Evolutionary conservation across 2,329 filamentous ascomycete species (phyloP).

Genomic region (Penicillium sp.): DNA sequence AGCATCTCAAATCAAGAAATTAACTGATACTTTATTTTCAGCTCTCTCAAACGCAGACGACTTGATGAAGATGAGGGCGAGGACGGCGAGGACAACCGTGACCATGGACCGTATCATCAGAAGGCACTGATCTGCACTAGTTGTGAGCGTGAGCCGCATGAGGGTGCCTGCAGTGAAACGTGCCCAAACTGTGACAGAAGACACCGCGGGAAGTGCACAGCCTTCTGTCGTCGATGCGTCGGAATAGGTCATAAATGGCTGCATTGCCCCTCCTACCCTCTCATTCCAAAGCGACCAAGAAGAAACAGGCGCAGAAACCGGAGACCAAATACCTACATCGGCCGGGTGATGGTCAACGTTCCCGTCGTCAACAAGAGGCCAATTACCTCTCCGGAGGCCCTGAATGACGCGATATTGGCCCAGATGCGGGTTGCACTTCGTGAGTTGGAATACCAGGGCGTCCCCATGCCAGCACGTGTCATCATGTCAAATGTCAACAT

Average conservation of each 20-base stretch:
- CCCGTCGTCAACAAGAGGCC: background rate
- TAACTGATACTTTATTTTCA: no score
- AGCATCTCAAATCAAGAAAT: no score
- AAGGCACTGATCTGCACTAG: no score
- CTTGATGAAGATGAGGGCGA: no score
- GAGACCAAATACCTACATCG: background rate
- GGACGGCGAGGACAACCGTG: no score
- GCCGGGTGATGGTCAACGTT: background rate
- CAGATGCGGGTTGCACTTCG: background rate
- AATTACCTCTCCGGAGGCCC: background rate
- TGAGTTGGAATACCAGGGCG: background rate
- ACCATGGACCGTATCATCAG: no score
- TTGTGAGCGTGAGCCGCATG: background rate
- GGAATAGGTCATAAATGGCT: background rate
- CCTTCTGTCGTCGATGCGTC: background rate
- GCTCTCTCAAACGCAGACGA: no score
- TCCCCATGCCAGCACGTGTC: background rate
- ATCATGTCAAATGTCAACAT: background rate
- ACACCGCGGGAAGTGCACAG: background rate
- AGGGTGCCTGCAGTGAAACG: background rate
- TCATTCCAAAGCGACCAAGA: background rate
- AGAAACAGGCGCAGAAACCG: background rate
- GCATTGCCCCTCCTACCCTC: background rate
- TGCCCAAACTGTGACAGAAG: background rate
- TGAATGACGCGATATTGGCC: background rate